A percentile compares a stretch with the other conserved stretches of the same genome.
Evolutionary conservation across 768 basidiomycete genomes (phyloP).

Genomic region (Dioszegia aurantiaca): DNA sequence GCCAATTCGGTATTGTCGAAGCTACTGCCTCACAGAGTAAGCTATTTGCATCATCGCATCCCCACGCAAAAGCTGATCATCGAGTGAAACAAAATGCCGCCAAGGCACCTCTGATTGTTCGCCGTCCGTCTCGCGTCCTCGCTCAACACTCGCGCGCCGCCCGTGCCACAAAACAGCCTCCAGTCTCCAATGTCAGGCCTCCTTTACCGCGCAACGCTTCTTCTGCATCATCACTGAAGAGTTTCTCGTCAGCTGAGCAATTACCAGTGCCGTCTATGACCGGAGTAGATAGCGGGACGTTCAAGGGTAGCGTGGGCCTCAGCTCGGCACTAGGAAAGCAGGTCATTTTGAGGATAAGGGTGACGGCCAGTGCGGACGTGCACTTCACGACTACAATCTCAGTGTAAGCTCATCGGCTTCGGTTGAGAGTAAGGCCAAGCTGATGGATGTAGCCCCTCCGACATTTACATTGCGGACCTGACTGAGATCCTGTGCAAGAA

Average conservation of each 20-base stretch:
- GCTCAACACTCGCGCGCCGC: slow-evolving; percentile 56
- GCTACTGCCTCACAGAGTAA: slow-evolving; percentile 61
- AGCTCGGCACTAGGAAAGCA: slow-evolving; percentile 56
- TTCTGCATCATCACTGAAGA: slow-evolving; percentile 48
- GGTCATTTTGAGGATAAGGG: slow-evolving; percentile 71
- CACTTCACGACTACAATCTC: slow-evolving; percentile 87
- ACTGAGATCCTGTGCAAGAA: slow-evolving; percentile 62
- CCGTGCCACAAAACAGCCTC: background rate
- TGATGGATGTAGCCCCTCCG: slow-evolving; percentile 57
- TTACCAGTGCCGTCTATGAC: slow-evolving; percentile 50
- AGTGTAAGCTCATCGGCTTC: slow-evolving; percentile 61
- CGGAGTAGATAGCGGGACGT: slow-evolving; percentile 52
- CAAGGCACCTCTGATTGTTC: slow-evolving; percentile 66
- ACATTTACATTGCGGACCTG: slow-evolving; percentile 96
- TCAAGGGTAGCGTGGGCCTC: slow-evolving; percentile 51
- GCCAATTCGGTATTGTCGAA: slow-evolving; percentile 77
- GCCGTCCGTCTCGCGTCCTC: slow-evolving; percentile 71
- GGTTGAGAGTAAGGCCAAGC: background rate
- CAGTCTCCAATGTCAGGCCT: slow-evolving; percentile 13
- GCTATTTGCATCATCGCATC: slow-evolving; percentile 21
- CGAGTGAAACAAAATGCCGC: slow-evolving; percentile 73
- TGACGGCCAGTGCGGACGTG: slow-evolving; percentile 74
- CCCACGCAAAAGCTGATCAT: slow-evolving; percentile 4
- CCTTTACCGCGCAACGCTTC: slow-evolving; percentile 7
- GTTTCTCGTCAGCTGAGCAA: slow-evolving; percentile 50